A percentile compares a stretch with the other conserved stretches of the same genome.
Conservation (phyloP, 805 yeast species). For the Ogataea pilisensis region DNA sequence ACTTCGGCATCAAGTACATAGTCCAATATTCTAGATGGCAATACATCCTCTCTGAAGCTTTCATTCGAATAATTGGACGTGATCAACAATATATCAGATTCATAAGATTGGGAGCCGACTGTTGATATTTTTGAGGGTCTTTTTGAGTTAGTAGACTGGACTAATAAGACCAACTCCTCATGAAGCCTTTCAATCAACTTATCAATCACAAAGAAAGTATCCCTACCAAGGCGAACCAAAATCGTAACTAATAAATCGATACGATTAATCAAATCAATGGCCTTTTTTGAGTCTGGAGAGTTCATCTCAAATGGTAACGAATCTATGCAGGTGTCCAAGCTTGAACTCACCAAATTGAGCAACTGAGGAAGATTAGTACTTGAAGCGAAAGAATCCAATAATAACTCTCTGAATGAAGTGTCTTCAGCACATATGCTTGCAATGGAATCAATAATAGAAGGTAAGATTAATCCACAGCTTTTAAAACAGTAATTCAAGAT, state of each 20-base stretch:
- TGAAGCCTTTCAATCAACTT: slow-evolving; percentile 8
- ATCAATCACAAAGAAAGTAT: slow-evolving; percentile 4
- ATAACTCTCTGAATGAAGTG: slow-evolving; percentile 2
- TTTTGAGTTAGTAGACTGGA: slow-evolving; percentile 8
- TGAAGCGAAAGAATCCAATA: slow-evolving; percentile 13
- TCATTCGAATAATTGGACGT: slow-evolving; percentile 16
- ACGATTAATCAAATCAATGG: slow-evolving; percentile 6
- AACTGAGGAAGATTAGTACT: slow-evolving; percentile 12
- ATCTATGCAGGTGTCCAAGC: slow-evolving; percentile 14
- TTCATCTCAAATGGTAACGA: slow-evolving; percentile 15
- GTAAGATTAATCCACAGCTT: slow-evolving; percentile 35
- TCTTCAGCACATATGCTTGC: slow-evolving; percentile 19
- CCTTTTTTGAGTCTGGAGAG: slow-evolving; percentile 27
- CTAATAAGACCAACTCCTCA: slow-evolving; percentile 13
- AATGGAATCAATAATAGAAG: slow-evolving; percentile 32
- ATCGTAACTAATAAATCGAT: slow-evolving; percentile 10
- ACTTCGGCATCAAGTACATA: slow-evolving; percentile 20
- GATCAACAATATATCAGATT: slow-evolving; percentile 20
- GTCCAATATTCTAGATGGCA: slow-evolving; percentile 12
- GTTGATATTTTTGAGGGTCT: slow-evolving; percentile 1
- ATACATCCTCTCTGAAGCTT: slow-evolving; percentile 5
- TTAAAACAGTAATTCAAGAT: slow-evolving; percentile 32
- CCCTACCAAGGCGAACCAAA: slow-evolving; percentile 5
- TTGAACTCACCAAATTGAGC: slow-evolving; percentile 1
- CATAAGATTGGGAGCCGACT: slow-evolving; percentile 9